phyloP scores from a whole-genome alignment of 495 filamentous ascomycete species.

The Extremus antarcticus region DNA sequence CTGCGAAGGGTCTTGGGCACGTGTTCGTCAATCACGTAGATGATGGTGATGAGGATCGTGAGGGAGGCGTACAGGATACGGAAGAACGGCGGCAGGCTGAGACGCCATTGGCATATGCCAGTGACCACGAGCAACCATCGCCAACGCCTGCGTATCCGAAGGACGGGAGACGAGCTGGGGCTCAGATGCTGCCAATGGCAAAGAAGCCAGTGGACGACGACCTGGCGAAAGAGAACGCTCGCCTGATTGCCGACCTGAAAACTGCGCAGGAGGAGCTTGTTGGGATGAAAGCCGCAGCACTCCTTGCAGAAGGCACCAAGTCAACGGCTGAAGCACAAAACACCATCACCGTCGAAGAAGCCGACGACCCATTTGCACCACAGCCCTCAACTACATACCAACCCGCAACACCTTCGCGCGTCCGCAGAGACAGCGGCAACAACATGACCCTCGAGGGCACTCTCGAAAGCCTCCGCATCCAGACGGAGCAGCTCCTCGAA shows the following conservation, averaged over 20 bases:
- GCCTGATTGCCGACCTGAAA: background rate
- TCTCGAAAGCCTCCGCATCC: constrained; percentile 15
- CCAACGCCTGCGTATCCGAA: background rate
- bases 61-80: too few relatives aligned
- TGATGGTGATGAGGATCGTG: too few relatives aligned
- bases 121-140: constrained; percentile 4
- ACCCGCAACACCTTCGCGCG: background rate
- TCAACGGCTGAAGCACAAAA: background rate
- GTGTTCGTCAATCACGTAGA: constrained; percentile 8
- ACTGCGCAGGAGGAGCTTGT: constrained; percentile 2
- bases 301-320: background rate
- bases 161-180: background rate
- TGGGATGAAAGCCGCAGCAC: background rate
- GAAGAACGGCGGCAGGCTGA: constrained; percentile 2
- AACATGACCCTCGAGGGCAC: constrained; percentile 16
- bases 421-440: background rate
- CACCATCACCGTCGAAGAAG: background rate
- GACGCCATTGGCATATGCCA: constrained; percentile 12
- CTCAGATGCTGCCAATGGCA: too few relatives aligned
- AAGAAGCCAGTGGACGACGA: background rate
- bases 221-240: constrained; percentile 2
- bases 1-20: constrained; percentile 1
- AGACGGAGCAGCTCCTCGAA: constrained; percentile 18
- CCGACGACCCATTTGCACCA: background rate
- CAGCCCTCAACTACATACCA: background rate